Conservation (phyloP, 495 filamentous ascomycete genomes). For the Aspergillus taichungensis region DNA sequence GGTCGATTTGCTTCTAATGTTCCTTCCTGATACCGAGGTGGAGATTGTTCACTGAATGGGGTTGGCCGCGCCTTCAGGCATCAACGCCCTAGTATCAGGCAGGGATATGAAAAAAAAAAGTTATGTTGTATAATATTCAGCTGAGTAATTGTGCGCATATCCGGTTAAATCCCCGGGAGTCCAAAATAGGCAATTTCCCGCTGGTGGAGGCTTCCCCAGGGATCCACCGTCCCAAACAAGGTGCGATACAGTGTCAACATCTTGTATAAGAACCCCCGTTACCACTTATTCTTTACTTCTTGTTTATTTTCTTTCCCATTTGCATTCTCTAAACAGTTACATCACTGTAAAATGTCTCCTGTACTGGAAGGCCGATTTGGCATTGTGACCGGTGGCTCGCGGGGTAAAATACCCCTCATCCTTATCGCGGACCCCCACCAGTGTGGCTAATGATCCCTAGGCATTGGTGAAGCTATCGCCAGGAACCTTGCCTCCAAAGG, state of each 20-base stretch:
- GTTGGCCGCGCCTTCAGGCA: too few relatives aligned
- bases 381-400: conserved; percentile 69
- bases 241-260: neutral
- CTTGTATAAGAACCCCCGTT: neutral
- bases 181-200: conserved; percentile 12
- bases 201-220: neutral
- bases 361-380: conserved; percentile 58
- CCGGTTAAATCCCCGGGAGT: neutral
- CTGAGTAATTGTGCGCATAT: too few relatives aligned
- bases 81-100: too few relatives aligned
- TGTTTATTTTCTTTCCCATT: neutral
- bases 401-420: conserved; percentile 42
- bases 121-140: too few relatives aligned
- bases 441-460: conserved; percentile 30
- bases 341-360: conserved; percentile 20
- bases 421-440: neutral
- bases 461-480: conserved; percentile 80
- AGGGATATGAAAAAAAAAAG: too few relatives aligned
- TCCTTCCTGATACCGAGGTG: too few relatives aligned
- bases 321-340: conserved; percentile 6
- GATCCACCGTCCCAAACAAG: neutral
- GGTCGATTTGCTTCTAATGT: too few relatives aligned
- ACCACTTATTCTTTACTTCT: neutral
- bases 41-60: too few relatives aligned
- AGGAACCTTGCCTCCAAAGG: conserved; percentile 71